A percentile compares a stretch with the other conserved stretches of the same genome.
These are phyloP conservation scores for Pyrenophora teres DNA, from an alignment of 2,329 filamentous ascomycete species.

Conservation along the genomic window DNA sequence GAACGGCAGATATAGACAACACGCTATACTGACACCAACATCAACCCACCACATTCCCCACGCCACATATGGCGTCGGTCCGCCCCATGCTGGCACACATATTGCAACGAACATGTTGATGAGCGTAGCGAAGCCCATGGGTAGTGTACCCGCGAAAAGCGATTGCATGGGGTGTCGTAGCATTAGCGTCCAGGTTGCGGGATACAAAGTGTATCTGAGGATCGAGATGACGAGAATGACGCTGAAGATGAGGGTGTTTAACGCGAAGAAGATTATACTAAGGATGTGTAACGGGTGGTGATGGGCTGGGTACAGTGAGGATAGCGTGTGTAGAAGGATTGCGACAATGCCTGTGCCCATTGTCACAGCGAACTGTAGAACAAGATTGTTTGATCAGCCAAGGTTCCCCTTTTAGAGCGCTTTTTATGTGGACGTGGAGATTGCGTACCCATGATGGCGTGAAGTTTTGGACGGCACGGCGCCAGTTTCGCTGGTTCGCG, in stretches of 20 bases:
- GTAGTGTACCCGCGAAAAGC: constrained; percentile 68
- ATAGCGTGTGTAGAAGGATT: constrained; percentile 64
- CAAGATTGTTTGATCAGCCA: background rate
- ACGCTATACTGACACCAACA: constrained; percentile 49
- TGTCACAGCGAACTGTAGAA: constrained; percentile 25
- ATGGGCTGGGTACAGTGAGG: constrained; percentile 55
- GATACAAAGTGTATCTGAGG: constrained; percentile 67
- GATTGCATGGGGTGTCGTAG: constrained; percentile 68
- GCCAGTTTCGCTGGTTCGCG: constrained; percentile 33
- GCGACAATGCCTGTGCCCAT: constrained; percentile 48
- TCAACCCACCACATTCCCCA: constrained; percentile 59
- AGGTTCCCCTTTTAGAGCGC: no score
- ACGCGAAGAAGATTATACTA: constrained; percentile 62
- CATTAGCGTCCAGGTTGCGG: constrained; percentile 69
- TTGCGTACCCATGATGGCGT: constrained; percentile 41
- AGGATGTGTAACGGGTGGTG: constrained; percentile 58
- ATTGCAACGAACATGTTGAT: constrained; percentile 68
- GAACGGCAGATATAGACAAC: constrained; percentile 43
- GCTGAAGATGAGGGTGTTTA: constrained; percentile 62
- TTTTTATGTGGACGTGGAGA: background rate
- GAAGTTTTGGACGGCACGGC: constrained; percentile 41
- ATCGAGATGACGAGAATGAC: constrained; percentile 59
- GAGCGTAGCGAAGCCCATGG: constrained; percentile 71
- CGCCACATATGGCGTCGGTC: constrained; percentile 52
- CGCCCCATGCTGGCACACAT: constrained; percentile 64